phyloP scores from a whole-genome alignment of 1,284 basidiomycete genomes.

The Sporisorium graminicola region DNA sequence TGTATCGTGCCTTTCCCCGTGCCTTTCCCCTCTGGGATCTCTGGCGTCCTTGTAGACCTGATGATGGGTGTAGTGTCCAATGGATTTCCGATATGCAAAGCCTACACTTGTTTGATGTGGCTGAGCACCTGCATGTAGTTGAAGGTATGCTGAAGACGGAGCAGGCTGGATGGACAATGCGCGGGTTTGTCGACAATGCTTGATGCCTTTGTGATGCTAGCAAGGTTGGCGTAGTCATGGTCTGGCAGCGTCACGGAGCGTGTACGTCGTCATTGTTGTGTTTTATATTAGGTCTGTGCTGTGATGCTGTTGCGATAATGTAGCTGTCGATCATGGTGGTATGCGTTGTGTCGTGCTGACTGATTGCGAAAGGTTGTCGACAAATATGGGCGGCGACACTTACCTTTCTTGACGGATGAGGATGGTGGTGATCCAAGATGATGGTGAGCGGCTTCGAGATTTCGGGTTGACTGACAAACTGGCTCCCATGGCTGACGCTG shows the following conservation, averaged over 20 bases:
- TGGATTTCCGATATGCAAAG: too few species aligned
- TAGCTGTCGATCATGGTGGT: not conserved
- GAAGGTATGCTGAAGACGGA: not conserved
- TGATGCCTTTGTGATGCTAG: not conserved
- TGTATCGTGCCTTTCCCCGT: too few species aligned
- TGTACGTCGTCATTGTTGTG: not conserved
- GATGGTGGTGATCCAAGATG: constrained; percentile 50
- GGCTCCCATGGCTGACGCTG: not conserved
- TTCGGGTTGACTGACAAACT: constrained; percentile 11
- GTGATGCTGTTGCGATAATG: not conserved
- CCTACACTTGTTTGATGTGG: too few species aligned
- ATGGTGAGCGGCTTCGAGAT: constrained; percentile 22
- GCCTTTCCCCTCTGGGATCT: too few species aligned
- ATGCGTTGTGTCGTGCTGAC: not conserved
- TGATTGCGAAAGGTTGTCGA: constrained; percentile 23
- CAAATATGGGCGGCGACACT: constrained; percentile 16
- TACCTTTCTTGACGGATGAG: constrained; percentile 50
- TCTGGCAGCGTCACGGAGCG: not conserved
- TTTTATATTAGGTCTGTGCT: not conserved
- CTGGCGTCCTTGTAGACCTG: too few species aligned
- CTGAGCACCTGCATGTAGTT: too few species aligned
- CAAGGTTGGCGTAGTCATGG: not conserved
- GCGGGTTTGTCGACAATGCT: not conserved
- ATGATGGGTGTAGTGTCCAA: too few species aligned
- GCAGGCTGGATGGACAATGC: not conserved